Percentiles rank a stretch among this genome's conserved stretches.
phyloP scores from a whole-genome alignment of 2,329 filamentous ascomycete species.

The Sporothrix variecibatus region DNA sequence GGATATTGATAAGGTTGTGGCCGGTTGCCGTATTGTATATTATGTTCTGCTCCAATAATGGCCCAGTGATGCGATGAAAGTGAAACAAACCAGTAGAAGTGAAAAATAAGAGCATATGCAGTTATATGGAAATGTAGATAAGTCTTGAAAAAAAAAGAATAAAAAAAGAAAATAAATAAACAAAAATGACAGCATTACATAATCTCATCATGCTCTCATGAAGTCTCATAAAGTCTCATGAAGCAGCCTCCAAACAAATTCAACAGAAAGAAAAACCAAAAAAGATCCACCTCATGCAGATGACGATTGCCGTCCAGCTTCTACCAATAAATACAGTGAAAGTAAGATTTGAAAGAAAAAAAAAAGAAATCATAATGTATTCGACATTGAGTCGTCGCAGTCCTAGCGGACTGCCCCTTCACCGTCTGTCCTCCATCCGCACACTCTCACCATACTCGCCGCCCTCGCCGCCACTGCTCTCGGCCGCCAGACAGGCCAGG shows the following conservation, averaged over 20 bases:
- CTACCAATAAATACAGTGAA: not conserved
- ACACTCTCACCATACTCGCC: conserved; percentile 59
- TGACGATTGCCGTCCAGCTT: conserved; percentile 15
- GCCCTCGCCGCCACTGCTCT: conserved; percentile 47
- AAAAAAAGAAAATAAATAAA: not conserved
- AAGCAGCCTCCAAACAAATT: not conserved
- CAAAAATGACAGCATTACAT: not conserved
- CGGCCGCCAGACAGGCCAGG: conserved; percentile 55
- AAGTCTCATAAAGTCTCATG: not conserved
- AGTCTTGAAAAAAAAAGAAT: not conserved
- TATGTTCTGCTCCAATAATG: too few relatives aligned
- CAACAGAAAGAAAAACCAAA: not conserved
- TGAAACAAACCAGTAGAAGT: too few relatives aligned
- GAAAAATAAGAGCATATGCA: too few relatives aligned
- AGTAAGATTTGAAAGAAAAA: not conserved
- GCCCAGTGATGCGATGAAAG: too few relatives aligned
- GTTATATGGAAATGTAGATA: too few relatives aligned
- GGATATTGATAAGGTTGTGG: too few relatives aligned
- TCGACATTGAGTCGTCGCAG: not conserved
- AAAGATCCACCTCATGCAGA: not conserved
- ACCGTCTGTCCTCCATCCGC: conserved; percentile 53
- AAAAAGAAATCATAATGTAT: not conserved
- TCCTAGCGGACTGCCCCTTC: not conserved
- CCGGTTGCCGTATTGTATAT: too few relatives aligned
- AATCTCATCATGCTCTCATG: conserved; percentile 2